Conservation (phyloP, 108 stramenopile species). For the Skeletonema tropicum region DNA sequence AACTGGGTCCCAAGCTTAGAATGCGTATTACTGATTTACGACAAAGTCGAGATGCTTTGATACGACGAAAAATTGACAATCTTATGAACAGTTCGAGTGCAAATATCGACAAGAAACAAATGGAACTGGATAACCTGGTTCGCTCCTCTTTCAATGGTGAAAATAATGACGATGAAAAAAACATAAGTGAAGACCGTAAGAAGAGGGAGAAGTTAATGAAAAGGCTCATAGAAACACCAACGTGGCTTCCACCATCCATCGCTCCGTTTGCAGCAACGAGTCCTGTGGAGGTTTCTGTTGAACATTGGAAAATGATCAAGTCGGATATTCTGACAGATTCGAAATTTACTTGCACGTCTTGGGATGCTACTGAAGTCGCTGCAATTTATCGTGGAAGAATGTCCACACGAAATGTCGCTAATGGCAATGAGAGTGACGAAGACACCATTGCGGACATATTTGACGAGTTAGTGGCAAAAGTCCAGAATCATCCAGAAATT, state of each 20-base stretch:
- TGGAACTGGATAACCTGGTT: constrained; percentile 19
- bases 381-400: constrained; percentile 72
- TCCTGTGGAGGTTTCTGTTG: constrained; percentile 36
- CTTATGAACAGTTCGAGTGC: constrained; percentile 7
- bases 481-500: constrained; percentile 48
- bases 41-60: constrained; percentile 20
- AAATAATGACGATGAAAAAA: constrained; percentile 7
- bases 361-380: constrained; percentile 61
- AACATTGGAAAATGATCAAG: constrained; percentile 55
- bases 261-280: constrained; percentile 55
- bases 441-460: constrained; percentile 40
- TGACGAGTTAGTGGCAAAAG: constrained; percentile 46
- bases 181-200: constrained; percentile 11
- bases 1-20: constrained; percentile 22
- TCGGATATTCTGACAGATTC: constrained; percentile 57
- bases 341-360: constrained; percentile 62
- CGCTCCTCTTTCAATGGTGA: constrained; percentile 18
- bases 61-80: constrained; percentile 25
- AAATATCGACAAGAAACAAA: not conserved
- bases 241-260: constrained; percentile 69
- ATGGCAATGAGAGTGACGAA: not conserved
- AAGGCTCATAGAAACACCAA: constrained; percentile 54
- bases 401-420: not conserved
- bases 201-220: constrained; percentile 34
- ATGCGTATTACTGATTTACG: constrained; percentile 35